phyloP scores from a whole-genome alignment of 108 stramenopile species.

The Schizochytrium sp. region DNA sequence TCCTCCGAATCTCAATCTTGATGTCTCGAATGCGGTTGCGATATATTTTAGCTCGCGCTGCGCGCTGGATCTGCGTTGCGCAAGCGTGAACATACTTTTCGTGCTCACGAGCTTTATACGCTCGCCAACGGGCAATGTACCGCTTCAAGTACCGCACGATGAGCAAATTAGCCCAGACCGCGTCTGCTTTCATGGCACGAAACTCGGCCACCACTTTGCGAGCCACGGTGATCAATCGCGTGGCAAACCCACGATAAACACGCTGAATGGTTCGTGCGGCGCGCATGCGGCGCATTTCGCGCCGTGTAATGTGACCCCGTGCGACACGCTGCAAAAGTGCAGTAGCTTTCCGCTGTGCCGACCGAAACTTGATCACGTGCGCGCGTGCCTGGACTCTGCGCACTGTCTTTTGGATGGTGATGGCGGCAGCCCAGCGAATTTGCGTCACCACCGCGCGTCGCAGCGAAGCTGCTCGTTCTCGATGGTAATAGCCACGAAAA shows the following conservation, averaged over 20 bases:
- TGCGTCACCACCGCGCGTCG: not conserved
- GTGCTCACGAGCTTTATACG: not conserved
- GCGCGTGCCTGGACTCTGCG: not conserved
- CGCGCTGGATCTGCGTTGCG: not conserved
- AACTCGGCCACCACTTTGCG: not conserved
- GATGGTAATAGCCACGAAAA: not conserved
- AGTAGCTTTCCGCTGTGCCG: not conserved
- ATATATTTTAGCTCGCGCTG: not conserved
- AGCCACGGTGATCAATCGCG: not conserved
- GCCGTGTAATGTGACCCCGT: not conserved
- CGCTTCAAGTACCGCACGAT: constrained; percentile 1
- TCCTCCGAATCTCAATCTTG: not conserved
- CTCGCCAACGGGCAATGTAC: not conserved
- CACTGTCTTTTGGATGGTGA: not conserved
- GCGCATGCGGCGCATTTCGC: not conserved
- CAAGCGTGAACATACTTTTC: not conserved
- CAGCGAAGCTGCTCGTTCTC: not conserved
- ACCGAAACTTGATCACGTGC: not conserved
- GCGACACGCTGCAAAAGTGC: not conserved
- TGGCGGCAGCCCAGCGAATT: not conserved
- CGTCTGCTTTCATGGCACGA: not conserved
- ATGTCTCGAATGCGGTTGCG: not conserved
- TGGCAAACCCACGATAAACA: not conserved
- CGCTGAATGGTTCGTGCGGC: not conserved
- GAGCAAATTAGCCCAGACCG: not conserved